Percentiles rank a stretch among this genome's conserved stretches.
Evolutionary conservation across 2,329 filamentous ascomycete genomes (phyloP).

Genomic region (Cyphellophora europaea): DNA sequence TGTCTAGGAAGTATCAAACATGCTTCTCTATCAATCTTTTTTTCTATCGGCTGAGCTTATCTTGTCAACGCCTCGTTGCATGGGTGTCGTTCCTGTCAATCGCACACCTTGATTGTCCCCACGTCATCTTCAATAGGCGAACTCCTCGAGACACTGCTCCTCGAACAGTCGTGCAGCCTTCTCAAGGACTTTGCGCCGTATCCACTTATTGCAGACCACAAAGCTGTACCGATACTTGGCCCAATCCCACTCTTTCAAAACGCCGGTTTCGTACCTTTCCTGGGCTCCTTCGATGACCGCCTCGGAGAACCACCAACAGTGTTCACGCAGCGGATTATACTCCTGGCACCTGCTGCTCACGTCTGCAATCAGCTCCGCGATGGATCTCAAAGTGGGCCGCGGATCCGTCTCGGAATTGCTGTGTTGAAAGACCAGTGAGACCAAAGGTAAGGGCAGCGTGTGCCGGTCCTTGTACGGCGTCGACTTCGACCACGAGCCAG

Average conservation of each 20-base stretch:
- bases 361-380: constrained; percentile 9
- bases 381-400: constrained; percentile 5
- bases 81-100: too few relatives aligned
- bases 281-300: constrained; percentile 9
- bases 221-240: constrained; percentile 15
- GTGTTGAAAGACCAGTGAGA: constrained; percentile 12
- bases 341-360: constrained; percentile 6
- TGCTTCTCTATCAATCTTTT: too few relatives aligned
- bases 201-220: constrained; percentile 12
- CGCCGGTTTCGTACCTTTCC: constrained; percentile 5
- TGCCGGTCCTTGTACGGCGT: constrained; percentile 12
- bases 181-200: constrained; percentile 7
- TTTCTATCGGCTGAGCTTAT: too few relatives aligned
- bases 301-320: constrained; percentile 18
- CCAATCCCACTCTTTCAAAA: constrained; percentile 15
- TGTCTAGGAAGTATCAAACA: too few relatives aligned
- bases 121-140: constrained; percentile 14
- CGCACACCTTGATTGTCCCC: too few relatives aligned
- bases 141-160: constrained; percentile 7
- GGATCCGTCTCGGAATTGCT: background rate
- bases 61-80: too few relatives aligned
- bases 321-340: constrained; percentile 12
- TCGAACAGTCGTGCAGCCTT: constrained; percentile 11
- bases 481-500: constrained; percentile 7
- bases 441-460: constrained; percentile 13